Base-by-base conservation (phyloP, 2,329 filamentous ascomycete genomes). In the Cladosporium sp. region DNA sequence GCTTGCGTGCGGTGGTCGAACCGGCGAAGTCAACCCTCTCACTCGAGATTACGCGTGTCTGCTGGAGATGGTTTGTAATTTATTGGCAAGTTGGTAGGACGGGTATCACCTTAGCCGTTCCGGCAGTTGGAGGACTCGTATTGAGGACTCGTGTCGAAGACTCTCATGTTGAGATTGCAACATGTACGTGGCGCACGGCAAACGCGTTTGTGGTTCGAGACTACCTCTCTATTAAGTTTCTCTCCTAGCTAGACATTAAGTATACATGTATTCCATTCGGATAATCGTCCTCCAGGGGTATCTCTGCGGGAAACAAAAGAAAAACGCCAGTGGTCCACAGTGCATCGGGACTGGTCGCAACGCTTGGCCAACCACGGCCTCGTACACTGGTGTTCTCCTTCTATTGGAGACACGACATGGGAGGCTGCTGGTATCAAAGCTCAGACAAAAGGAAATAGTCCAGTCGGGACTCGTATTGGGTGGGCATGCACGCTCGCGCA, bases 211-310 rank as follows among this genome's bases (percentile, higher is more conserved):
- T 44, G 37, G 37, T 44, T 44, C 37, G 18, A 44, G 37, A 44
- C 37, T 44, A 44, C 37, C 18, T 44, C 37, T 44, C 37, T 44
- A 53, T 29, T 53, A n/a, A 31, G 50, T 53, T 57, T 21, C 29
- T 57, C n/a, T 37, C 33, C 53, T 57, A 57, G 33, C 53, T 57
- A 57, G 33, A 57, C 53, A 57, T 57, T 57, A 57, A 35, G 33
- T 57, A 57, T 37, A 57, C 33, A 35, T 57, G 31, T 23, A 26
- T 23, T 57, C 53, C 53, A 33, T 57, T 33, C 14, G 53, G 53
- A 57, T 37, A 31, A 35, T 57, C 53, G 31, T 57, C 53, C 53
- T 57, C 53, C 53, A 57, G 53, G 53, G 53, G 53, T 57, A 57
- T 57, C 53, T 57, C 53, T 35, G 53, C 53, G 37, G 26, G 11